These are phyloP conservation scores for Medicago ruthenica DNA, from an alignment of 306 rosid species.

Conservation along the genomic window DNA sequence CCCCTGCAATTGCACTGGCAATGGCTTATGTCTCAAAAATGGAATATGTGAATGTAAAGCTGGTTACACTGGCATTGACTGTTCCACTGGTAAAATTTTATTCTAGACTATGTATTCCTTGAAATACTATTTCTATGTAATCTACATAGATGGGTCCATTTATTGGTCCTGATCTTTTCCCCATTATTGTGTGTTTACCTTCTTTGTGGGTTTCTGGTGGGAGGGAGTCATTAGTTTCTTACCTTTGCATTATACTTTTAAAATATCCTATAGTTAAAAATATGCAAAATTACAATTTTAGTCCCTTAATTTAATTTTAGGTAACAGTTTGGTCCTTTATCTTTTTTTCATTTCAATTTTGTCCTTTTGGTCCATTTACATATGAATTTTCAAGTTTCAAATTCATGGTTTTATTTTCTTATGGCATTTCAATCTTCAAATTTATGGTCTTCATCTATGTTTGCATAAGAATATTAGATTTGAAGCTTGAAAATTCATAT, in stretches of 20 bases:
- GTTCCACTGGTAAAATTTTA: slow-evolving; percentile 71
- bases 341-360: too few relatives aligned
- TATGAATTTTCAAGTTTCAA: too few relatives aligned
- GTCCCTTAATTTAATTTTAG: too few relatives aligned
- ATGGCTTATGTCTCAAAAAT: slow-evolving; percentile 74
- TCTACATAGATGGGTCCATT: not conserved
- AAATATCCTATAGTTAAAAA: slow-evolving; percentile 11
- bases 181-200: not conserved
- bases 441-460: too few relatives aligned
- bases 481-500: too few relatives aligned
- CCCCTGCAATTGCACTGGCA: slow-evolving; percentile 70
- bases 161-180: not conserved
- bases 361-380: too few relatives aligned
- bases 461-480: too few relatives aligned
- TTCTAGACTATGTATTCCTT: slow-evolving; percentile 6
- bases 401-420: too few relatives aligned
- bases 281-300: too few relatives aligned
- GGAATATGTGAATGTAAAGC: slow-evolving; percentile 83
- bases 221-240: slow-evolving; percentile 20
- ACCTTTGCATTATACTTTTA: not conserved
- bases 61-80: slow-evolving; percentile 83
- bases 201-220: not conserved
- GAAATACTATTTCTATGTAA: not conserved
- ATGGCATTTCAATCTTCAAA: too few relatives aligned
- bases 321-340: too few relatives aligned